Evolutionary conservation across 768 basidiomycete genomes (phyloP).

Genomic region (Nidularia pulvinata): DNA sequence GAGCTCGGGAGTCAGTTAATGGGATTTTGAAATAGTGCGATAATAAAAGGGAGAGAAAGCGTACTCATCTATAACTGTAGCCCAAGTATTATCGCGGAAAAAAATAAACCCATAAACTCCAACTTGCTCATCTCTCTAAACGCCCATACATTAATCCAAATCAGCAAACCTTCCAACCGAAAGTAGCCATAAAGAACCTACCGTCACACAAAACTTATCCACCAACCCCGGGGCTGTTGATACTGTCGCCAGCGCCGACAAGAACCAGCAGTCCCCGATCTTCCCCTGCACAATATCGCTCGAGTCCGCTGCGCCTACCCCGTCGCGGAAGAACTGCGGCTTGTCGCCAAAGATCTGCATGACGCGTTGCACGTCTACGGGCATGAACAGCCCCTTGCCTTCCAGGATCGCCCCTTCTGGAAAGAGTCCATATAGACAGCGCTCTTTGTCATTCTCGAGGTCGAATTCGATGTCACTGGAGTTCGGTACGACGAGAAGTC

Average conservation of each 20-base stretch:
- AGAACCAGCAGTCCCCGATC: slow-evolving; percentile 45
- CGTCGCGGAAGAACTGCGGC: too few relatives aligned
- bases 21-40: neutral
- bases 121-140: slow-evolving; percentile 45
- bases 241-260: slow-evolving; percentile 37
- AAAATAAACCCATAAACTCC: slow-evolving; percentile 63
- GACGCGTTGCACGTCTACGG: too few relatives aligned
- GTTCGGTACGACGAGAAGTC: too few relatives aligned
- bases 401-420: too few relatives aligned
- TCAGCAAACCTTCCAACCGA: too few relatives aligned
- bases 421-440: too few relatives aligned
- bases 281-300: slow-evolving; percentile 50
- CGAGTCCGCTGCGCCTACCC: slow-evolving; percentile 1
- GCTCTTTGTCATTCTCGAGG: too few relatives aligned
- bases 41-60: slow-evolving; percentile 8
- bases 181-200: too few relatives aligned
- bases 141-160: too few relatives aligned
- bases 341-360: too few relatives aligned
- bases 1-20: neutral
- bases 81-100: slow-evolving; percentile 51
- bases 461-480: too few relatives aligned
- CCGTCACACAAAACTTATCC: slow-evolving; percentile 34
- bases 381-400: too few relatives aligned
- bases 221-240: slow-evolving; percentile 34
- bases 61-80: slow-evolving; percentile 56